Base-by-base conservation (phyloP, 371 early-diverging fungal species). In the Lichtheimia ramosa region DNA sequence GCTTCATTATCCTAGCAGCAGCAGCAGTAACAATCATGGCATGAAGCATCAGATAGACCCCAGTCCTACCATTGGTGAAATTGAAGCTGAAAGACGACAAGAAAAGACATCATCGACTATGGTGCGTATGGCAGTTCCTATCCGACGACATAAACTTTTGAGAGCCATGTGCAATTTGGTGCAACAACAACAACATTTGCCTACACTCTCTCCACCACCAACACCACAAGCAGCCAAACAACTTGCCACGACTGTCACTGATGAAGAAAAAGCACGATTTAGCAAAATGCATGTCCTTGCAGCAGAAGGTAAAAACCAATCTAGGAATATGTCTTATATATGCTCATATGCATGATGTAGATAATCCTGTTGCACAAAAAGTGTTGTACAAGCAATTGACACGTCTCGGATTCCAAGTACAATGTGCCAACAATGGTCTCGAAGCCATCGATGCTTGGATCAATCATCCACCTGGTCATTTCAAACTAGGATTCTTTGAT, bases 71-170 rank as follows among this genome's bases (percentile, higher is more conserved):
- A 34, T 34, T 34, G 34, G 34, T 34, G 34, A 34, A 34, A 34
- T 34, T 10, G 34, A 34, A 34, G 34, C 34, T 34, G 34, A 34
- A 34, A 34, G 10, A 34, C 34, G 34, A 34, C 34, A 34, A 34
- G 34, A 34, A 34, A 34, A 34, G 34, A 34, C 34, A 8, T 34
- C 34, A 34, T 34, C 34, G 10, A 34, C 10, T 34, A 0, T 34
- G 34, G 10, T 34, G 10, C 65, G 82, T 20, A 74, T 84, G 72
- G 74, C 81, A 48, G 79, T 80, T 10, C 84, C 84, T 2, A 67
- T 82, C 16, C 67, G 84, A n/a, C 77, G 82, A n/a, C 54, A 73
- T 3, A 82, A 82, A 43, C 48, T 84, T 5, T 48, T 81, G 24
- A 68, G 68, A 18, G 60, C 74, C 0, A 73, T 78, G 15, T 70